Percentiles rank a stretch among this genome's conserved stretches.
Evolutionary conservation across 371 early-diverging fungal species (phyloP).

Genomic region (Syncephalastrum sp.): DNA sequence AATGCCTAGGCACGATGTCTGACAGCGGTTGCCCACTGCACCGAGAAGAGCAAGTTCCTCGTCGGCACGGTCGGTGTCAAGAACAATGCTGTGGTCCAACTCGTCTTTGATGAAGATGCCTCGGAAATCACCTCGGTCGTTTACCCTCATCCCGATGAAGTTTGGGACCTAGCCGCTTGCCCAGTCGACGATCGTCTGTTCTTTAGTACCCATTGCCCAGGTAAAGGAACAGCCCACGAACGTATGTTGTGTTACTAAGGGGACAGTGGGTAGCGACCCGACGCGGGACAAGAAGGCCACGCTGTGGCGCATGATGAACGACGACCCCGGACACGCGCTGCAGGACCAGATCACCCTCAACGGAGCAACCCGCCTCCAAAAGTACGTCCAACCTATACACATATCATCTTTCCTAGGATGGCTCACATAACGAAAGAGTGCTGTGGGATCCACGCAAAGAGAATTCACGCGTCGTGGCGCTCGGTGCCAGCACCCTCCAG

Average conservation of each 20-base stretch:
- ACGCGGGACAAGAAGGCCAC: conserved; percentile 26
- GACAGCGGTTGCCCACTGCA: conserved; percentile 58
- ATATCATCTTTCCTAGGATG: background rate
- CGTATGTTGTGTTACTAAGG: background rate
- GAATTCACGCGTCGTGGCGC: conserved; percentile 21
- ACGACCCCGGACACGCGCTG: conserved; percentile 14
- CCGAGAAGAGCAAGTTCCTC: conserved; percentile 71
- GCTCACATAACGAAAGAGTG: conserved; percentile 17
- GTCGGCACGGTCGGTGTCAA: conserved; percentile 71
- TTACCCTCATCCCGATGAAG: conserved; percentile 70
- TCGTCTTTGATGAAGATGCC: conserved; percentile 75
- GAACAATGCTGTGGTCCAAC: conserved; percentile 61
- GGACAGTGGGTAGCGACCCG: conserved; percentile 25
- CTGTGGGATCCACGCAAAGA: conserved; percentile 37
- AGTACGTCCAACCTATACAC: background rate
- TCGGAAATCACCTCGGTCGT: conserved; percentile 58
- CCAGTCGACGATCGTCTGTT: conserved; percentile 61
- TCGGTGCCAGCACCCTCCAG: conserved; percentile 20
- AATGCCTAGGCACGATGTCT: conserved; percentile 65
- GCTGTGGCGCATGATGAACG: conserved; percentile 31
- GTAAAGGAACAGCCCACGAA: conserved; percentile 20
- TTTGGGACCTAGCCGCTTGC: conserved; percentile 69
- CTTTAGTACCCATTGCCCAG: conserved; percentile 63
- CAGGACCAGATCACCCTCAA: conserved; percentile 19
- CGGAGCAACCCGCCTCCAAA: conserved; percentile 3